Percentiles rank a stretch among this genome's conserved stretches.
These are phyloP conservation scores for Talaromyces sp. DNA, from an alignment of 2,329 filamentous ascomycete genomes.

Conservation along the genomic window DNA sequence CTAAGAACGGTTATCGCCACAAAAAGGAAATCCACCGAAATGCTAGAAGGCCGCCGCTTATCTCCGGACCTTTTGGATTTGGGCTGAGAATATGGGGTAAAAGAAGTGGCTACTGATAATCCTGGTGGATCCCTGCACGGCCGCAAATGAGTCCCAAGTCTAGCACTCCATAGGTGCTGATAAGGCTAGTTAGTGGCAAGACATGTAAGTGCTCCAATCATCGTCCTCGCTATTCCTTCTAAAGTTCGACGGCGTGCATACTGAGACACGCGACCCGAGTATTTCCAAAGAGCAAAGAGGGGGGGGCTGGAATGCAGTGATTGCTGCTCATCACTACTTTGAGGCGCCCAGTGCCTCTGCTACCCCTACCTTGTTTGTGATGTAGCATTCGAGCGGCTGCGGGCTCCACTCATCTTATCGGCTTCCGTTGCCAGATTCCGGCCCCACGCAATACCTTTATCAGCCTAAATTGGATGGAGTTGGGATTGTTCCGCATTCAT, in stretches of 20 bases:
- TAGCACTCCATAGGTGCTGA: conserved; percentile 1
- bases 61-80: background rate
- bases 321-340: background rate
- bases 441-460: background rate
- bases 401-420: background rate
- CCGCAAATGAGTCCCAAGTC: background rate
- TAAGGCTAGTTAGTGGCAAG: conserved; percentile 1
- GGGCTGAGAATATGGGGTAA: background rate
- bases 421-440: background rate
- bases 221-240: background rate
- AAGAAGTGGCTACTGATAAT: background rate
- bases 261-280: background rate
- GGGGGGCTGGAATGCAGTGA: background rate
- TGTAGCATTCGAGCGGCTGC: background rate
- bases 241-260: background rate
- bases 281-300: background rate
- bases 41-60: background rate
- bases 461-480: too few relatives aligned
- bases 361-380: background rate
- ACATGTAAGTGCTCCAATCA: background rate
- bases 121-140: background rate
- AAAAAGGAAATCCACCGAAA: background rate
- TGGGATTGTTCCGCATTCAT: too few relatives aligned
- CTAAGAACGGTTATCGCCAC: background rate
- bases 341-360: too few relatives aligned